Conservation (phyloP, 1,284 basidiomycete species). For the Mycosarcoma mackinlayi region DNA sequence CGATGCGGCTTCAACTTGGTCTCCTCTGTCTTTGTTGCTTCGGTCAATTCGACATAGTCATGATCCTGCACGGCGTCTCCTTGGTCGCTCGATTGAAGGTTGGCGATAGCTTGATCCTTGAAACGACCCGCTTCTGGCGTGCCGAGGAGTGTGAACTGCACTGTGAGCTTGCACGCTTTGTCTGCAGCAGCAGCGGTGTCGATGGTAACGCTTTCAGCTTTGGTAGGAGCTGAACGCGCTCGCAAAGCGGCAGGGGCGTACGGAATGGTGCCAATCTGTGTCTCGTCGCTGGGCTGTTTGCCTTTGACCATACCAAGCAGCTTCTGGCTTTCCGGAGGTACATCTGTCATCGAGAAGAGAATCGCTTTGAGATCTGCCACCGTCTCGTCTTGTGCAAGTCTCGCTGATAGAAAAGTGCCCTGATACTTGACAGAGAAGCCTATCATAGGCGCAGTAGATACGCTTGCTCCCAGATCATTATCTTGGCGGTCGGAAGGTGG, state of each 20-base stretch:
- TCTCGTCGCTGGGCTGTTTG: conserved; percentile 75
- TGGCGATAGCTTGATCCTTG: conserved; percentile 75
- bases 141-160: conserved; percentile 55
- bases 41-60: conserved; percentile 35
- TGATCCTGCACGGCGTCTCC: conserved; percentile 34
- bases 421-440: conserved; percentile 55
- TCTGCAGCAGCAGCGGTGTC: conserved; percentile 27
- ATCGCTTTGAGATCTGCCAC: conserved; percentile 63
- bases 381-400: conserved; percentile 43
- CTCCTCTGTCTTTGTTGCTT: conserved; percentile 15
- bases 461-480: neutral
- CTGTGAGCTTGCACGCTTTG: conserved; percentile 39
- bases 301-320: conserved; percentile 86
- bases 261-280: conserved; percentile 31
- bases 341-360: conserved; percentile 79
- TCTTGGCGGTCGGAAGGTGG: conserved; percentile 7
- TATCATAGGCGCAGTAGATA: conserved; percentile 11
- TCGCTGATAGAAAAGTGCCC: conserved; percentile 30
- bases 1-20: conserved; percentile 20
- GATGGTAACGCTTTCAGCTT: conserved; percentile 11
- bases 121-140: conserved; percentile 57
- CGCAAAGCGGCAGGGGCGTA: conserved; percentile 45
- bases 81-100: conserved; percentile 17
- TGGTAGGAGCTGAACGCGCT: conserved; percentile 16
- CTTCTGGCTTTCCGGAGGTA: conserved; percentile 88